Conservation (phyloP, 108 stramenopile species). For the Nitzschia inconspicua region DNA sequence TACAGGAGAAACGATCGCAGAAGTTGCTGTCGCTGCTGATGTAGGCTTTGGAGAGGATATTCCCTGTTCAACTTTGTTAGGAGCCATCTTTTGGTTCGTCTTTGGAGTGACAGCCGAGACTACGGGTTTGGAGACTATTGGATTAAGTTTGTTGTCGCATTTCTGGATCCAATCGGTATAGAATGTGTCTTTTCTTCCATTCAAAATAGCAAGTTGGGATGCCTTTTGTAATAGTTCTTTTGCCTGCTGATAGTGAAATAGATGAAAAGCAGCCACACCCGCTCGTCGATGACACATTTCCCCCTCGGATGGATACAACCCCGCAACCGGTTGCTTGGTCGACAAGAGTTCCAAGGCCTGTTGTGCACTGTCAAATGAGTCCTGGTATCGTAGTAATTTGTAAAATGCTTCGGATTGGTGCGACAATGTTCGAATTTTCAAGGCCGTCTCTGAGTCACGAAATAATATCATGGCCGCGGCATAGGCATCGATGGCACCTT, state of each 20-base stretch:
- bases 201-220: constrained; percentile 24
- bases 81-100: neutral
- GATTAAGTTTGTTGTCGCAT: constrained; percentile 19
- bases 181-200: constrained; percentile 5
- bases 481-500: constrained; percentile 57
- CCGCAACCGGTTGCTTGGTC: neutral
- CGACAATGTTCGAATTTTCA: constrained; percentile 52
- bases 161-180: constrained; percentile 21
- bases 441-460: constrained; percentile 15
- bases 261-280: constrained; percentile 59
- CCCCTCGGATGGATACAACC: constrained; percentile 44
- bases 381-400: constrained; percentile 49
- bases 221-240: constrained; percentile 28
- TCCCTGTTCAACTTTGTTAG: neutral
- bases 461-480: constrained; percentile 57
- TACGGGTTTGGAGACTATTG: too few species aligned
- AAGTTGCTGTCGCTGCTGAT: neutral
- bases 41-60: neutral
- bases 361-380: constrained; percentile 70
- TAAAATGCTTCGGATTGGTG: constrained; percentile 67
- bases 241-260: constrained; percentile 30
- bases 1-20: neutral
- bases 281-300: constrained; percentile 39
- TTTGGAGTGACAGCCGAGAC: neutral
- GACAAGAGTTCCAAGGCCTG: constrained; percentile 42